These are phyloP conservation scores for Stephania cephalantha DNA, from an alignment of 164 flowering plant genomes.

Conservation along the genomic window DNA sequence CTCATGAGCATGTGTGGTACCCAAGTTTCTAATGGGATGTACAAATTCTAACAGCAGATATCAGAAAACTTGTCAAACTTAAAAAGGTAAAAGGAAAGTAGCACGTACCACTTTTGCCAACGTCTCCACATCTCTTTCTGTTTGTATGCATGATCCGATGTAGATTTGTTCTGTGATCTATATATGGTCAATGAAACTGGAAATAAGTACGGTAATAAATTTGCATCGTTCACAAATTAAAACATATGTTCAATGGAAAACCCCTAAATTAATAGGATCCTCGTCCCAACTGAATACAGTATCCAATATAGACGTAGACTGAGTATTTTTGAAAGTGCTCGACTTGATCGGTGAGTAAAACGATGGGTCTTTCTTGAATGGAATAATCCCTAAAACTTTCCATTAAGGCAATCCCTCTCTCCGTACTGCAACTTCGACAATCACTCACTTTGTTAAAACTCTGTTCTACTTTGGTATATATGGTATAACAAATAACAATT, in stretches of 20 bases:
- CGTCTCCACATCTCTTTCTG: slow-evolving; percentile 61
- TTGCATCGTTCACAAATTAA: background rate
- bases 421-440: background rate
- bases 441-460: background rate
- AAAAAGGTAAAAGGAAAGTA: background rate
- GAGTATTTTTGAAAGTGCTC: too few relatives aligned
- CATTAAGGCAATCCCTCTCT: too few relatives aligned
- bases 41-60: background rate
- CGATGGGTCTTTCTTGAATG: too few relatives aligned
- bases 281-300: background rate
- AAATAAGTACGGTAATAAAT: background rate
- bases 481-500: background rate
- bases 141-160: slow-evolving; percentile 89
- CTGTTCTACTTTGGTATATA: background rate
- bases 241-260: too few relatives aligned
- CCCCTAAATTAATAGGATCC: background rate
- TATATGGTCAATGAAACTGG: slow-evolving; percentile 11
- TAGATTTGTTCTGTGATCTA: slow-evolving; percentile 93
- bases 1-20: background rate
- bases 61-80: background rate
- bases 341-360: too few relatives aligned
- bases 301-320: too few relatives aligned
- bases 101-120: slow-evolving; percentile 38
- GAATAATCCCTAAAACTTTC: too few relatives aligned
- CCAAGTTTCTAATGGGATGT: background rate